These are phyloP conservation scores for Macrolepiota fuliginosa DNA, from an alignment of 768 basidiomycete genomes.

Conservation along the genomic window DNA sequence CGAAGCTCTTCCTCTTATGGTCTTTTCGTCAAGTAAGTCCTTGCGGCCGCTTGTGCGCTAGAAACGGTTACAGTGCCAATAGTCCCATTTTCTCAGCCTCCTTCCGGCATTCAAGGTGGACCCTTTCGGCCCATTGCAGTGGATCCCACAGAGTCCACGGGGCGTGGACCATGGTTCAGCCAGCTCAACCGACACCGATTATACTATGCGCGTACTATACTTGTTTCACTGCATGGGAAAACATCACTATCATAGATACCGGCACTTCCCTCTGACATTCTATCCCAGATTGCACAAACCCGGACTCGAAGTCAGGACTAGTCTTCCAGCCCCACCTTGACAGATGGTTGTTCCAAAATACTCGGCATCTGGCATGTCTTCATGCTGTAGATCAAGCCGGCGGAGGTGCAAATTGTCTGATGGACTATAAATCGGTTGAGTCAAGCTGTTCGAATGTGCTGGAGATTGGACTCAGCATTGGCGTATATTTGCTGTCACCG, in stretches of 20 bases:
- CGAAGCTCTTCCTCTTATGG: not conserved
- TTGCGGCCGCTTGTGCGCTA: not conserved
- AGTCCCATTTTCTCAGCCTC: not conserved
- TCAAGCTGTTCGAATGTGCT: too few relatives aligned
- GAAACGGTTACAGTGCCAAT: not conserved
- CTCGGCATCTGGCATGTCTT: too few relatives aligned
- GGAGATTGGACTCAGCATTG: not conserved
- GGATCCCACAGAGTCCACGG: not conserved
- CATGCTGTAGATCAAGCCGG: too few relatives aligned
- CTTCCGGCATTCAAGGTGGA: not conserved
- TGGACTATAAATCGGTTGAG: too few relatives aligned
- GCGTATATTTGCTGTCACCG: not conserved
- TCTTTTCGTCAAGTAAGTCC: not conserved
- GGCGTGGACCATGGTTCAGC: not conserved
- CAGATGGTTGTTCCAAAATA: too few relatives aligned
- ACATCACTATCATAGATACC: not conserved
- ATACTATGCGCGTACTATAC: not conserved
- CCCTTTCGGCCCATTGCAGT: not conserved
- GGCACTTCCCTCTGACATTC: not conserved
- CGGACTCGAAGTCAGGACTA: too few relatives aligned
- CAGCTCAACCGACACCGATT: not conserved
- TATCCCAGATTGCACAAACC: not conserved
- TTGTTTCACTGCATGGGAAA: not conserved
- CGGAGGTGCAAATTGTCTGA: too few relatives aligned
- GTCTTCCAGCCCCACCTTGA: too few relatives aligned